Base-by-base conservation (phyloP, 805 yeast species). In the Pichia nanzhaoensis region DNA sequence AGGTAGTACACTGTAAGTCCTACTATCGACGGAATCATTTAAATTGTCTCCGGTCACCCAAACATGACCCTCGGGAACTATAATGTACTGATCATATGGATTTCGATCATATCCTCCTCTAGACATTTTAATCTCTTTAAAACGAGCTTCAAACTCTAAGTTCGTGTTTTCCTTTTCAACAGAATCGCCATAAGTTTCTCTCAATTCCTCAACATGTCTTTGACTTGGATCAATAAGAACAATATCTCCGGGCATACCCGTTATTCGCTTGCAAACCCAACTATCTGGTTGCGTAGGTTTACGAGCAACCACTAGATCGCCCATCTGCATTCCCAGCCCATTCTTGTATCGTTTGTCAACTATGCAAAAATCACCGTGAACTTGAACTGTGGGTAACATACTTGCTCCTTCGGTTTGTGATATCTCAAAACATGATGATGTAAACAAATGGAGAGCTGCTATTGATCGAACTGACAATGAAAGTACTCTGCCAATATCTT, bases 31-130 rank as follows among this genome's bases (percentile, higher is more conserved):
- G 18, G 96, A 86, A 53, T 82, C 88, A 22, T 87, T 75, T 46
- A 91, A 64, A 58, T 93, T 93, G 58, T 93, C 99, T 2, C 99
- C 99, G 0, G 97, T 88, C 3, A 90, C 82, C 98, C 98, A 93
- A 39, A 87, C 85, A 64, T 93, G 99, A 2, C 99, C 99, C 53
- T 81, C 78, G 1, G 99, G 99, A 0, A 93, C 90, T 45, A 68
- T 71, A 8, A 91, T 80, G 61, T 70, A 87, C 46, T 77, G 74
- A 56, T 76, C 70, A 42, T 43, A 58, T 18, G 59, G 63, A 30
- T 36, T 35, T 5, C 52, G 36, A 32, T 36, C 16, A 44, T 49
- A 24, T 44, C 49, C 5, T 47, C 47, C 14, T 32, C 33, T 41
- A 8, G 27, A 24, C 2, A 44, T 48, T 35, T 52, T 53, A 19